Base-by-base conservation (phyloP, 106 monocot genomes). In the Acorus gramineus region DNA sequence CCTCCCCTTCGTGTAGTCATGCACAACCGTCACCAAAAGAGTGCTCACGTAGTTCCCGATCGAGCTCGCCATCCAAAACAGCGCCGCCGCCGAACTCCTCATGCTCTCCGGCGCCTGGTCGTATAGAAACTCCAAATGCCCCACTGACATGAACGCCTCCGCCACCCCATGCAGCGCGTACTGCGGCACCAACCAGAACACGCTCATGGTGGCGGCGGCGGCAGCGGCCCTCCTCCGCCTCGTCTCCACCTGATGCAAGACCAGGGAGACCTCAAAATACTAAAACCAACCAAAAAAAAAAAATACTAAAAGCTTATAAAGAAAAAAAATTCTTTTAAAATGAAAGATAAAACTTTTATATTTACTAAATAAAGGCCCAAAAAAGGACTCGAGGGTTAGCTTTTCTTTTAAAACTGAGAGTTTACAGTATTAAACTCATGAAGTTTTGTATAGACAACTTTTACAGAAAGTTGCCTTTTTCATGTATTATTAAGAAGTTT, bases 61-160 rank as follows among this genome's bases (percentile, higher is more conserved):
- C 2, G 85, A 76, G 10, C 60, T 47, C 1, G 89, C 71, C 2
- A 90, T 72, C 78, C 82, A 85, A 69, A 71, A 85, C 47, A 89
- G 75, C 9, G 82, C 89, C 7, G 77, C 61, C 3, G 80, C 79
- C 0, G 71, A 82, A 72, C 89, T 90, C 46, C 82, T 61, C 85
- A 85, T 85, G 77, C 89, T 85, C 73, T 90, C 89, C 8, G 89
- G 85, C 13, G 85, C 67, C 70, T 90, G 85, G 57, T 90, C 82
- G 64, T 82, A 85, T 7, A 82, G 51, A n/a, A 90, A 90, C 74
- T 89, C 85, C 71, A 89, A 69, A 52, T 76, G 79, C 4, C 79
- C 86, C 11, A 86, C 86, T 2, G 72, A 74, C 53, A 50, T 55
- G 70, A 86, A 82, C 6, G 76, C 73, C 9, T 86, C 73, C 0